Evolutionary conservation across 495 filamentous ascomycete species (phyloP).

Genomic region (Xylaria venustula): DNA sequence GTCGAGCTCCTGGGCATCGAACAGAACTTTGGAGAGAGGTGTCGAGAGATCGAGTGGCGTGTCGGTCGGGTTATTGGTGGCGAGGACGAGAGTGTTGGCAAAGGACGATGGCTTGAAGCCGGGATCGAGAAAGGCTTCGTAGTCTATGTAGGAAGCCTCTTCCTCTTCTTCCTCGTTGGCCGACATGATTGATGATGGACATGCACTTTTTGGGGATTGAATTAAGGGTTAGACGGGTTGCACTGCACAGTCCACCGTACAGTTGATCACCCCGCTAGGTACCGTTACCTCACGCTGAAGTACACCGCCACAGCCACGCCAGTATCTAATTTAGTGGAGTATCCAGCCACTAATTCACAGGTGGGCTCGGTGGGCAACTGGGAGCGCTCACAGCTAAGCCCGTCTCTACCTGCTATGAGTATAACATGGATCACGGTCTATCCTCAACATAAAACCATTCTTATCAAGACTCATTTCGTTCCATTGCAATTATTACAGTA

Average conservation of each 20-base stretch:
- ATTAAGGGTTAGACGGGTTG: background rate
- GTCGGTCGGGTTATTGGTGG: slow-evolving; percentile 90
- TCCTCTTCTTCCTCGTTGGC: slow-evolving; percentile 37
- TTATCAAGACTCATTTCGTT: background rate
- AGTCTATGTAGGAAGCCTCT: slow-evolving; percentile 91
- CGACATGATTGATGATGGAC: slow-evolving; percentile 19
- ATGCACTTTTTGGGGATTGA: background rate
- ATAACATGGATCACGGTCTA: no score
- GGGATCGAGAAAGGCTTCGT: slow-evolving; percentile 86
- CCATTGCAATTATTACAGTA: no score
- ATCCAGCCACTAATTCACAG: background rate
- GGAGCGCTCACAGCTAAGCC: no score
- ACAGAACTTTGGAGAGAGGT: slow-evolving; percentile 88
- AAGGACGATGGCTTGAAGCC: slow-evolving; percentile 76
- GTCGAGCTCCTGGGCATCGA: slow-evolving; percentile 96
- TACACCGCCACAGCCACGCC: slow-evolving; percentile 8
- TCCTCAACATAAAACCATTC: no score
- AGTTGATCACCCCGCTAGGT: no score
- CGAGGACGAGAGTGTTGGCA: slow-evolving; percentile 82
- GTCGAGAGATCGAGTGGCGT: slow-evolving; percentile 89
- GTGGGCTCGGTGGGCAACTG: no score
- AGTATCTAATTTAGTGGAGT: background rate
- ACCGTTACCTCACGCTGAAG: no score
- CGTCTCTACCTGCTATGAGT: no score
- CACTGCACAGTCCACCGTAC: background rate